Percentiles rank a stretch among this genome's conserved stretches.
Conservation (phyloP, 176 grass and related monocot species). For the Chrysopogon serrulatus region DNA sequence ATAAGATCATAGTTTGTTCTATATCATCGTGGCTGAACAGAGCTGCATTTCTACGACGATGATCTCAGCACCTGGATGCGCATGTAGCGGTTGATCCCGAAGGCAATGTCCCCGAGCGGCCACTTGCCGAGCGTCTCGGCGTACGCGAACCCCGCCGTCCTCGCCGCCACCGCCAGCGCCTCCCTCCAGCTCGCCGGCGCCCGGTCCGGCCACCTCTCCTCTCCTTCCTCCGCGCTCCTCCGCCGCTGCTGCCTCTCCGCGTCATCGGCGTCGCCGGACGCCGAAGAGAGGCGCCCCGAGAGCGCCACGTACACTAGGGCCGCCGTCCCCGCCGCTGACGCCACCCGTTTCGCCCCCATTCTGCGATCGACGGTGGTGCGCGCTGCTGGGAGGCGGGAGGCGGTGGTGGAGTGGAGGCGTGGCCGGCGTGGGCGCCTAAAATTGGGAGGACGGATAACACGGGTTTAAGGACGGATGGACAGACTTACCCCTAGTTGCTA, state of each 20-base stretch:
- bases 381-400: background rate
- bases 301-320: constrained; percentile 48
- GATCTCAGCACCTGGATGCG: constrained; percentile 30
- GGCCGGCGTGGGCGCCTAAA: background rate
- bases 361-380: background rate
- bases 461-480: too few relatives aligned
- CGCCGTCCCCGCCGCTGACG: constrained; percentile 43
- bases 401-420: background rate
- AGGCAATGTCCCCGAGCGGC: constrained; percentile 59
- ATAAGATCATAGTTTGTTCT: background rate
- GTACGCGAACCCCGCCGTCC: constrained; percentile 49
- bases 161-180: constrained; percentile 24
- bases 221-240: background rate
- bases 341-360: constrained; percentile 35
- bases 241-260: background rate
- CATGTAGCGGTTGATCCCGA: constrained; percentile 76
- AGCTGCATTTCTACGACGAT: background rate
- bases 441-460: background rate
- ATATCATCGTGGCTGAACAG: background rate
- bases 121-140: constrained; percentile 70
- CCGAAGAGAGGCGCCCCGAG: constrained; percentile 26
- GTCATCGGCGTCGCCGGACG: background rate
- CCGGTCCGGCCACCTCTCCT: constrained; percentile 41
- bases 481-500: background rate
- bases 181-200: constrained; percentile 53